Evolutionary conservation across 257 asterid species (phyloP).

Genomic region (Henckelia pumila): DNA sequence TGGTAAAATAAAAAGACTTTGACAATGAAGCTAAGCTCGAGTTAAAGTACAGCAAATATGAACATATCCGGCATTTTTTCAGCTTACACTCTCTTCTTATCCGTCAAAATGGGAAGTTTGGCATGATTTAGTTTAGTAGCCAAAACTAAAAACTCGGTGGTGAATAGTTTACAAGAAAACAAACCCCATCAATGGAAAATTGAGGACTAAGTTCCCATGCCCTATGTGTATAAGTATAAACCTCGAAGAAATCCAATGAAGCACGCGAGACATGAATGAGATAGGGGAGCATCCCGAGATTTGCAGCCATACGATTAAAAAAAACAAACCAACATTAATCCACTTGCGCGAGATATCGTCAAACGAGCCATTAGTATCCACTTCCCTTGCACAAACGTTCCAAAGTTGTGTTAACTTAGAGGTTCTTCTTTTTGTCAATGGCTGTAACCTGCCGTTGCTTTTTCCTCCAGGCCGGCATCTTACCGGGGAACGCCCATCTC

Average conservation of each 20-base stretch:
- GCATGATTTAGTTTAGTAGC: not conserved
- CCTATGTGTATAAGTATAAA: conserved; percentile 22
- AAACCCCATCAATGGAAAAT: conserved; percentile 9
- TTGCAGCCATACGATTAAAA: not conserved
- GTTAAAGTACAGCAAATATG: too few species aligned
- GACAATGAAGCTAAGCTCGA: too few species aligned
- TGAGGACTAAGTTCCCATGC: conserved; percentile 13
- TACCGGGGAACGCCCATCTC: conserved; percentile 96
- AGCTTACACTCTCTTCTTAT: not conserved
- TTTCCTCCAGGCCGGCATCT: conserved; percentile 93
- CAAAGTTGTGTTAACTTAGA: conserved; percentile 20
- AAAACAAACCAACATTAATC: not conserved
- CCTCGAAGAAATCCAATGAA: not conserved
- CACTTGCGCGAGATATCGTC: not conserved
- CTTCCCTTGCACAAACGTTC: not conserved
- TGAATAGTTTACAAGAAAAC: conserved; percentile 4
- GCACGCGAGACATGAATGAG: not conserved
- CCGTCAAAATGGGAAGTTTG: not conserved
- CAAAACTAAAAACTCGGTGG: not conserved
- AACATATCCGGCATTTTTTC: not conserved
- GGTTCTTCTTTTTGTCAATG: conserved; percentile 53
- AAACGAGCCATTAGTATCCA: conserved; percentile 4
- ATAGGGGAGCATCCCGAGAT: not conserved
- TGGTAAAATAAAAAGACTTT: too few species aligned
- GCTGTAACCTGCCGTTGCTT: conserved; percentile 61